These are phyloP conservation scores for Didymella pomorum DNA, from an alignment of 2,329 filamentous ascomycete genomes.

Conservation along the genomic window DNA sequence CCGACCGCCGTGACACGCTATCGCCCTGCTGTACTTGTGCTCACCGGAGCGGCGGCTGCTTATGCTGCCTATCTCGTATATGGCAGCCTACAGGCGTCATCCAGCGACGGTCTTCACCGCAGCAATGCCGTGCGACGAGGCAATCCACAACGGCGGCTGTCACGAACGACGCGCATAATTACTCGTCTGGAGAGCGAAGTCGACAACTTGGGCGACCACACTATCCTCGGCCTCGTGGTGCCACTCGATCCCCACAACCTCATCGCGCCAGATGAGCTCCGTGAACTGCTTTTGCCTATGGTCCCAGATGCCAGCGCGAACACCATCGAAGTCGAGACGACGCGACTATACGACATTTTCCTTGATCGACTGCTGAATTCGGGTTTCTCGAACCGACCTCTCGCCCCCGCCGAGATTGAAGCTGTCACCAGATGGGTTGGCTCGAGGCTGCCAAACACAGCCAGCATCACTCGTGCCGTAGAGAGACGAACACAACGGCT, in stretches of 20 bases:
- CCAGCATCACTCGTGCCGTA: slow-evolving; percentile 30
- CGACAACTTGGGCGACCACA: slow-evolving; percentile 36
- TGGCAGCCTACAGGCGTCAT: slow-evolving; percentile 45
- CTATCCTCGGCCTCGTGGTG: slow-evolving; percentile 37
- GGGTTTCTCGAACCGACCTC: slow-evolving; percentile 30
- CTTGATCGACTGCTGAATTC: slow-evolving; percentile 40
- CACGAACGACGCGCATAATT: slow-evolving; percentile 26
- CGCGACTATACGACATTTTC: slow-evolving; percentile 41
- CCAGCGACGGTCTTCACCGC: slow-evolving; percentile 60
- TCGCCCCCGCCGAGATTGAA: slow-evolving; percentile 31
- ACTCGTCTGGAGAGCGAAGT: slow-evolving; percentile 32
- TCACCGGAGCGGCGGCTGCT: slow-evolving; percentile 65
- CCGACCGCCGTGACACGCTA: slow-evolving; percentile 50
- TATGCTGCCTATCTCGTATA: slow-evolving; percentile 69
- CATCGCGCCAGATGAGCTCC: slow-evolving; percentile 33
- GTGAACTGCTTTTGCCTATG: slow-evolving; percentile 28
- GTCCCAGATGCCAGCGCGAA: slow-evolving; percentile 32
- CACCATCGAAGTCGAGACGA: slow-evolving; percentile 31
- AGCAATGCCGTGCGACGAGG: slow-evolving; percentile 72
- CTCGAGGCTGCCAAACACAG: slow-evolving; percentile 25
- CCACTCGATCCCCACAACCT: slow-evolving; percentile 35
- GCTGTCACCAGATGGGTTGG: slow-evolving; percentile 32
- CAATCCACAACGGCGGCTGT: slow-evolving; percentile 46
- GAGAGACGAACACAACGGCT: slow-evolving; percentile 34
- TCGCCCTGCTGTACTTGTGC: slow-evolving; percentile 60